Conservation (phyloP, 2,329 filamentous ascomycete species). For the Pseudopithomyces maydicus region DNA sequence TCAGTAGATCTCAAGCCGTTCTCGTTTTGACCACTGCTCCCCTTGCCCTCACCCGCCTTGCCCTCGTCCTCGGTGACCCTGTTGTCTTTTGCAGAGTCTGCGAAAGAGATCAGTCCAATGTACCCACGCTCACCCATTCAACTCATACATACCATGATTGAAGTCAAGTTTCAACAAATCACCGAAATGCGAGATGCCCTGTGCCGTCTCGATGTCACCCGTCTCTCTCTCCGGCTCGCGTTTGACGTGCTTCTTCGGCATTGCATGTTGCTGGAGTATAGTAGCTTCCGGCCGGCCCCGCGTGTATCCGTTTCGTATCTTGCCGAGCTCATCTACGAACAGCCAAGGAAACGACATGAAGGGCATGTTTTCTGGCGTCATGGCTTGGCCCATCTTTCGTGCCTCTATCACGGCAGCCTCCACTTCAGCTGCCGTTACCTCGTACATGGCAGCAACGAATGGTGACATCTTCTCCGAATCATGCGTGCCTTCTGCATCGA, state of each 20-base stretch:
- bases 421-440: slow-evolving; percentile 75
- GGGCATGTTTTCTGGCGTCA: slow-evolving; percentile 67
- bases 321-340: slow-evolving; percentile 73
- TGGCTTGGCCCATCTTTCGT: slow-evolving; percentile 42
- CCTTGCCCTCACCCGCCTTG: background rate
- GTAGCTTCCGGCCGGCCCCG: background rate
- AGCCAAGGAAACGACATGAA: slow-evolving; percentile 96
- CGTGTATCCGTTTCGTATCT: slow-evolving; percentile 59
- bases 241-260: slow-evolving; percentile 19
- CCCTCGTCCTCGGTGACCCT: background rate
- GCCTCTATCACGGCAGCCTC: slow-evolving; percentile 62
- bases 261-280: slow-evolving; percentile 5
- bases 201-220: slow-evolving; percentile 36
- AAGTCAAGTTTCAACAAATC: slow-evolving; percentile 42
- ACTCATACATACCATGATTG: background rate
- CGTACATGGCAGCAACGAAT: slow-evolving; percentile 88
- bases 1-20: background rate
- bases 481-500: slow-evolving; percentile 50
- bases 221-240: background rate
- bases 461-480: slow-evolving; percentile 61
- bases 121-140: background rate
- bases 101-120: background rate
- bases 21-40: background rate
- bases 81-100: background rate
- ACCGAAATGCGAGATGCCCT: slow-evolving; percentile 40